Evolutionary conservation across 257 asterid species (phyloP).

Genomic region (Fraxinus anomala): DNA sequence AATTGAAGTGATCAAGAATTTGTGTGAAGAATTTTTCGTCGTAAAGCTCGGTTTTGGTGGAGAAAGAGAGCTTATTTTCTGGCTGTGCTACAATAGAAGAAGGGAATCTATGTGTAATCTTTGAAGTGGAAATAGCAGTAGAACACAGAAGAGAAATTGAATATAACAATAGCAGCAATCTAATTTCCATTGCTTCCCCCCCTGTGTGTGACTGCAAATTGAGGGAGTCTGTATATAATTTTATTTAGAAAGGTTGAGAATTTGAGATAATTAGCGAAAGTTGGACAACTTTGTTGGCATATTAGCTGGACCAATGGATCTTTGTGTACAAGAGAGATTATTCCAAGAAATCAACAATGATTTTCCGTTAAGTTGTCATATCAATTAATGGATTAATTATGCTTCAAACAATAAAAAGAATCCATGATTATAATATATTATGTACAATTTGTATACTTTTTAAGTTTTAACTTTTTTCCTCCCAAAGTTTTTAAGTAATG

Average conservation of each 20-base stretch:
- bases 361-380: not conserved
- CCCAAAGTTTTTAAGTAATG: not conserved
- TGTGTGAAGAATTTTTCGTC: constrained; percentile 67
- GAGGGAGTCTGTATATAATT: not conserved
- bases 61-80: constrained; percentile 18
- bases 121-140: constrained; percentile 23
- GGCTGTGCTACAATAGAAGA: constrained; percentile 38
- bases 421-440: not conserved
- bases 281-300: constrained; percentile 9
- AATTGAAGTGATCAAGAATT: constrained; percentile 82
- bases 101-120: constrained; percentile 40
- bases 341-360: not conserved
- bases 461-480: not conserved
- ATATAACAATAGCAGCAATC: constrained; percentile 25
- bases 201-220: constrained; percentile 7
- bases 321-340: constrained; percentile 1
- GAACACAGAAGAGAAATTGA: constrained; percentile 19
- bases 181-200: constrained; percentile 30
- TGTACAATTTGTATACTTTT: not conserved
- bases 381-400: not conserved
- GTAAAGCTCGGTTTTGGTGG: constrained; percentile 39
- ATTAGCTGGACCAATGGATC: not conserved
- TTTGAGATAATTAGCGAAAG: constrained; percentile 18
- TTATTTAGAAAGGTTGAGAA: constrained; percentile 6
- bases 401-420: not conserved